Conservation (phyloP, 441 rosid genomes). For the Populus hybrid region DNA sequence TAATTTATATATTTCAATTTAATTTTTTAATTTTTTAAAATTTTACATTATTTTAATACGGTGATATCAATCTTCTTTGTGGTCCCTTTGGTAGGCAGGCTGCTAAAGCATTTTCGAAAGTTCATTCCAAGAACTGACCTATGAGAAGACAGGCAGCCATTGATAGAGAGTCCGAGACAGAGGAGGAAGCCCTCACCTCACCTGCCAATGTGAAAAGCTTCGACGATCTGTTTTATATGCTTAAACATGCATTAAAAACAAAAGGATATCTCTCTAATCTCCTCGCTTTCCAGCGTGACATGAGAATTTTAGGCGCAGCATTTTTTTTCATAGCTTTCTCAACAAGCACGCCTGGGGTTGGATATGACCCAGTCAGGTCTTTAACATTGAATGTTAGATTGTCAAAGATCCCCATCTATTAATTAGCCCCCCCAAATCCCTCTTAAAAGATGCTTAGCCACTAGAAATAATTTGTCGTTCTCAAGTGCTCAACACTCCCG, state of each 20-base stretch:
- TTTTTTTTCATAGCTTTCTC: neutral
- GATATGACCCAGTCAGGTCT: neutral
- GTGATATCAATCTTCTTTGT: neutral
- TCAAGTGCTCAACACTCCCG: neutral
- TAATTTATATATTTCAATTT: no score
- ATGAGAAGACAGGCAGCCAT: neutral
- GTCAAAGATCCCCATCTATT: neutral
- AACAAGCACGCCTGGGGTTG: constrained; percentile 7
- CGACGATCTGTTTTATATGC: neutral
- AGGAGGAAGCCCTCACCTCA: neutral
- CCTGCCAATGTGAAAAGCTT: neutral
- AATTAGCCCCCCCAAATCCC: neutral
- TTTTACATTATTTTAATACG: neutral
- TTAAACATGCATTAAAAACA: no score
- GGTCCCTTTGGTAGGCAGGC: constrained; percentile 7
- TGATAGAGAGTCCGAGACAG: neutral
- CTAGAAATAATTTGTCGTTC: neutral
- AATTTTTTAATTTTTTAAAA: no score
- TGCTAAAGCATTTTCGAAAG: neutral
- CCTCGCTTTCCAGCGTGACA: neutral
- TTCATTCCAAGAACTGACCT: neutral
- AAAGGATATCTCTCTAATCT: neutral
- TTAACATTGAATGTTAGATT: neutral
- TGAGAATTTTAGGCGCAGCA: constrained; percentile 9
- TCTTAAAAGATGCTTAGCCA: no score